A percentile compares a stretch with the other conserved stretches of the same genome.
Conservation (phyloP, 176 grass and related monocot species). For the Eleusine coracana region DNA sequence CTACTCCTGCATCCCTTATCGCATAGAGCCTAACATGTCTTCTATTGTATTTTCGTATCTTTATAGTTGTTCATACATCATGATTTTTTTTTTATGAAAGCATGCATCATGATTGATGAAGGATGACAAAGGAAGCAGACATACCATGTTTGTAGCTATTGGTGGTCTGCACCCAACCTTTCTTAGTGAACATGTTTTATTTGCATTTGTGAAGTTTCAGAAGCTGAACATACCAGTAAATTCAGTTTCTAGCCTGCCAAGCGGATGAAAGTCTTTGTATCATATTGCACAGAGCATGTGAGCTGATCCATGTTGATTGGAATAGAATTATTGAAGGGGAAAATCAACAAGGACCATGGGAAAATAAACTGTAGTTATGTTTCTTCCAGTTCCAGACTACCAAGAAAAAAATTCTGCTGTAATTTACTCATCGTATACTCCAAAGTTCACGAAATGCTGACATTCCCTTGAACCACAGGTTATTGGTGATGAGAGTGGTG, state of each 20-base stretch:
- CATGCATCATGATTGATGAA: too few species aligned
- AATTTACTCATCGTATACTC: slow-evolving; percentile 13
- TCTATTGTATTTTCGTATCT: not conserved
- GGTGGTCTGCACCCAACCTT: not conserved
- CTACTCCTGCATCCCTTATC: too few species aligned
- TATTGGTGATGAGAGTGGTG: slow-evolving; percentile 65
- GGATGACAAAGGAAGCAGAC: not conserved
- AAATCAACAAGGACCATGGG: not conserved
- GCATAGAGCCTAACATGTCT: not conserved
- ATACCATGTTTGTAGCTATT: not conserved
- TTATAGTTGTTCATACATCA: not conserved
- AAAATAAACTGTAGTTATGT: not conserved
- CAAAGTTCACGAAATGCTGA: slow-evolving; percentile 18
- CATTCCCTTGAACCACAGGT: slow-evolving; percentile 52
- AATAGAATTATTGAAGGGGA: not conserved
- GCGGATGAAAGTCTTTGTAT: not conserved
- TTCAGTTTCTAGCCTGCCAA: slow-evolving; percentile 1
- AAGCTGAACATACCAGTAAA: slow-evolving; percentile 10
- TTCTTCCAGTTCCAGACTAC: not conserved
- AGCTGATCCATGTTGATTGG: not conserved
- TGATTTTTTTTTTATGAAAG: not conserved
- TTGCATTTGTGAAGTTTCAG: slow-evolving; percentile 27
- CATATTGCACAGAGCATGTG: not conserved
- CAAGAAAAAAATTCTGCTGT: not conserved
- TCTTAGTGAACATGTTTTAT: not conserved